Evolutionary conservation across 148 eudicot species (phyloP), one percentile per base, ranked within the genome.

Genomic region (Rhododendron kiyosumense): DNA sequence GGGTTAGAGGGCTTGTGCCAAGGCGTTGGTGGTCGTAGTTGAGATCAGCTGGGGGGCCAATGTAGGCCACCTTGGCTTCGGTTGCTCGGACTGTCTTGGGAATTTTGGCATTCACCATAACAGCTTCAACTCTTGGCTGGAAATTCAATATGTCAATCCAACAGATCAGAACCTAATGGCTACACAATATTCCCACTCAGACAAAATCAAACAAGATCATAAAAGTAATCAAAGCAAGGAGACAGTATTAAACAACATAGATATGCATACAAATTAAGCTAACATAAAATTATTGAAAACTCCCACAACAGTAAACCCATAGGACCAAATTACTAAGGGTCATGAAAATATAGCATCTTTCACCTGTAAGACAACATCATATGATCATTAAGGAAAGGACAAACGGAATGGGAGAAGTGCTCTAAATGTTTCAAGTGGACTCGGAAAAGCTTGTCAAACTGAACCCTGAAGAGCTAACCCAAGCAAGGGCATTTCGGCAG

Each of bases 71-170:
- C 90, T 91, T 96, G 22, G 97, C 97, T 46, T 83, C 89, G 51
- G 89, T 93, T 83, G 91, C 91, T 57, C 92, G 88, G 3, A 91
- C 99, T 38, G 96, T 90, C 90, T 97, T 97, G n/a, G 92, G 90
- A 87, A 97, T 97, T 90, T 98, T 90, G 86, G 99, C 98, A 91
- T 97, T 97, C 41, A 97, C 99, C 96, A 97, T 94, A 52, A 98
- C 98, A 90, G 98, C 99, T 90, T 97, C 99, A 32, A 97, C 96
- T 79, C 99, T 93, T 86, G 99, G 99, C 99, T 97, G 96, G 57
- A n/a, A 91, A 86, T 84, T 48, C 15, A 79, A 83, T 13, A 84
- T 32, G 26, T 13, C 2, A 82, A 49, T 79, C 34, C 18, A 12
- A 65, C 78, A 49, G 32, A 75, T 82, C 61, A 86, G 81, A 24